A percentile compares a stretch with the other conserved stretches of the same genome.
Conservation (phyloP, 805 yeast species). For the Candida ponderosae region DNA sequence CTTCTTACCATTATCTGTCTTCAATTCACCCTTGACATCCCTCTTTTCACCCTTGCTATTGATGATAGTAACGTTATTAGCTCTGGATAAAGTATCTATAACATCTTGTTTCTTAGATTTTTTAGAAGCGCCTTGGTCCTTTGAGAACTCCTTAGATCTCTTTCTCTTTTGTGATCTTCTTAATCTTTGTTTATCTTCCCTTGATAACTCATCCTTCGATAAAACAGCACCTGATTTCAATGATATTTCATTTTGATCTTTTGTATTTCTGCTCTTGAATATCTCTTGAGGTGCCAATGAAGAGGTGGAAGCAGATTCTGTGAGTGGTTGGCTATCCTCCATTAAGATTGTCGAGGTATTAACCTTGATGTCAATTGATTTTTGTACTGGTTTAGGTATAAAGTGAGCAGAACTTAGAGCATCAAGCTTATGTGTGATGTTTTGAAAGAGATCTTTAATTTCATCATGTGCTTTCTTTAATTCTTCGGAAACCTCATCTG, state of each 20-base stretch:
- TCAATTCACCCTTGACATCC: slow-evolving; percentile 62
- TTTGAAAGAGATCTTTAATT: slow-evolving; percentile 55
- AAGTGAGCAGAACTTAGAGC: slow-evolving; percentile 91
- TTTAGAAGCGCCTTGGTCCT: slow-evolving; percentile 27
- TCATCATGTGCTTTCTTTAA: slow-evolving; percentile 71
- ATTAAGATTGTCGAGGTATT: slow-evolving; percentile 75
- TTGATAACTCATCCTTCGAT: slow-evolving; percentile 71
- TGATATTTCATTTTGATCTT: slow-evolving; percentile 52
- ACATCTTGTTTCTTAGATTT: slow-evolving; percentile 55
- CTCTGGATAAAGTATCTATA: slow-evolving; percentile 61
- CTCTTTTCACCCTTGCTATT: slow-evolving; percentile 69
- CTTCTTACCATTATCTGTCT: slow-evolving; percentile 29
- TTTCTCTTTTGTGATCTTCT: slow-evolving; percentile 83
- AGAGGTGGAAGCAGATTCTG: slow-evolving; percentile 47
- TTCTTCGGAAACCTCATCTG: slow-evolving; percentile 51
- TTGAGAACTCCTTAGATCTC: slow-evolving; percentile 47
- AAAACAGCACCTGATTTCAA: slow-evolving; percentile 73
- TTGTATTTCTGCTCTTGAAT: slow-evolving; percentile 43
- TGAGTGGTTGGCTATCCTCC: slow-evolving; percentile 96
- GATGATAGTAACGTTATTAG: slow-evolving; percentile 72
- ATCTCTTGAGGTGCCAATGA: slow-evolving; percentile 94
- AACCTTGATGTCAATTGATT: slow-evolving; percentile 72
- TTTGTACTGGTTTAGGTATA: slow-evolving; percentile 83
- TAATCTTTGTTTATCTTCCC: slow-evolving; percentile 81
- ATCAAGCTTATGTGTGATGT: slow-evolving; percentile 67